Evolutionary conservation across 345 rosid species (phyloP).

Genomic region (Citrus sinensis): DNA sequence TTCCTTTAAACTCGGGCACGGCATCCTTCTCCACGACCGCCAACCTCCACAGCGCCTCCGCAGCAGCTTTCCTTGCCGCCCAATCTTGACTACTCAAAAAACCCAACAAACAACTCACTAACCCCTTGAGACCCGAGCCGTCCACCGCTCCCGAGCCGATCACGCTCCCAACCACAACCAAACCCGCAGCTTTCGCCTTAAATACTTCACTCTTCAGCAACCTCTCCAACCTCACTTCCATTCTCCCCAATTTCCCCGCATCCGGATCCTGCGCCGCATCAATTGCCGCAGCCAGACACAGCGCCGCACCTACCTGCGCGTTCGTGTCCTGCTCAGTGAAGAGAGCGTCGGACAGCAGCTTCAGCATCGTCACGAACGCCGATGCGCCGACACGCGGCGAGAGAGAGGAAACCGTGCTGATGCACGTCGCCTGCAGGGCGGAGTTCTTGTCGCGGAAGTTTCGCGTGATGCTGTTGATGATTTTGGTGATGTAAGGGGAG

Average conservation of each 20-base stretch:
- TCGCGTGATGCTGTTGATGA: constrained; percentile 56
- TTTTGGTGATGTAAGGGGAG: constrained; percentile 61
- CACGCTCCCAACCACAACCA: constrained; percentile 80
- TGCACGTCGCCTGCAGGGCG: constrained; percentile 64
- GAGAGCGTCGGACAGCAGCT: constrained; percentile 69
- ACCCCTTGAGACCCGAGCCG: constrained; percentile 34
- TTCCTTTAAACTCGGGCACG: constrained; percentile 61
- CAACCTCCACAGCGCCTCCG: constrained; percentile 72
- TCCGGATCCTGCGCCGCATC: constrained; percentile 73
- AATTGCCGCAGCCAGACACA: constrained; percentile 82
- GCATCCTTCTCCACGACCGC: constrained; percentile 69
- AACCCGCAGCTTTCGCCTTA: constrained; percentile 72
- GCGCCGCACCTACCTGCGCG: constrained; percentile 80
- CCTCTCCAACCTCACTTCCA: constrained; percentile 64
- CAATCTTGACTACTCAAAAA: constrained; percentile 74
- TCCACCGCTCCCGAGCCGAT: constrained; percentile 69
- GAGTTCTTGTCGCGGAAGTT: constrained; percentile 87
- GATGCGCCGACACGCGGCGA: constrained; percentile 55
- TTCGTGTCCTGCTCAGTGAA: constrained; percentile 84
- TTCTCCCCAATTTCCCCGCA: constrained; percentile 44
- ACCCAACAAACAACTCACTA: constrained; percentile 58
- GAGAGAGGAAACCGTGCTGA: constrained; percentile 56
- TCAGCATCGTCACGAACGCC: constrained; percentile 60
- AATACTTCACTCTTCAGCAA: constrained; percentile 60
- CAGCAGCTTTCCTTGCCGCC: constrained; percentile 90